These are phyloP conservation scores for Volvox carteri DNA, from an alignment of 163 green algal species.

Conservation along the genomic window DNA sequence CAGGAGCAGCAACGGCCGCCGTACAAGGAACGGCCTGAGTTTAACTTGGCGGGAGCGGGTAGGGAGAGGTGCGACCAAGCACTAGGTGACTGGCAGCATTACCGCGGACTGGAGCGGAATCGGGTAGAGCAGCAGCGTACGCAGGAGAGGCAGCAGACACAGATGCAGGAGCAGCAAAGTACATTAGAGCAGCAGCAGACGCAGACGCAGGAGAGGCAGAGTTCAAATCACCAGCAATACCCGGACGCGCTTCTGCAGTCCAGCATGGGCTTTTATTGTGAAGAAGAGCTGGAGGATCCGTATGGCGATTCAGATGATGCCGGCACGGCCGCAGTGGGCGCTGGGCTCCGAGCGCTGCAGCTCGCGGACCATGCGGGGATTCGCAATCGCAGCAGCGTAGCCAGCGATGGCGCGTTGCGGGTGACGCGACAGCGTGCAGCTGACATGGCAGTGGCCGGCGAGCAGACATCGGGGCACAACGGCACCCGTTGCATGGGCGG, in stretches of 20 bases:
- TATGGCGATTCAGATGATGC: slow-evolving; percentile 10
- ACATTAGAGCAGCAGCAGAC: neutral
- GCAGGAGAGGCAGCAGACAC: slow-evolving; percentile 30
- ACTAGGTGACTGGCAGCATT: slow-evolving; percentile 1
- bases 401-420: slow-evolving; percentile 1
- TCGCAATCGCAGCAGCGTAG: neutral
- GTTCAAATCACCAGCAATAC: neutral
- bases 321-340: neutral
- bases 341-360: slow-evolving; percentile 1
- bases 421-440: neutral
- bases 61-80: neutral
- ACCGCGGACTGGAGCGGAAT: neutral
- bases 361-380: neutral
- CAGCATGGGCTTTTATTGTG: slow-evolving; percentile 21
- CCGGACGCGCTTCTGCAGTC: neutral
- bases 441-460: slow-evolving; percentile 7
- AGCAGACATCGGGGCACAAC: neutral
- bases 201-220: slow-evolving; percentile 47
- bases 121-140: slow-evolving; percentile 1
- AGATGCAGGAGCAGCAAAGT: slow-evolving; percentile 17
- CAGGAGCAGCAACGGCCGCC: slow-evolving; percentile 28
- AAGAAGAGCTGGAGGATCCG: slow-evolving; percentile 47
- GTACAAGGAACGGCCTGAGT: neutral
- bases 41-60: neutral
- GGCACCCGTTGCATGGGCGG: neutral